phyloP scores from a whole-genome alignment of 2,329 filamentous ascomycete genomes.

The Ophiostoma pallidulum region DNA sequence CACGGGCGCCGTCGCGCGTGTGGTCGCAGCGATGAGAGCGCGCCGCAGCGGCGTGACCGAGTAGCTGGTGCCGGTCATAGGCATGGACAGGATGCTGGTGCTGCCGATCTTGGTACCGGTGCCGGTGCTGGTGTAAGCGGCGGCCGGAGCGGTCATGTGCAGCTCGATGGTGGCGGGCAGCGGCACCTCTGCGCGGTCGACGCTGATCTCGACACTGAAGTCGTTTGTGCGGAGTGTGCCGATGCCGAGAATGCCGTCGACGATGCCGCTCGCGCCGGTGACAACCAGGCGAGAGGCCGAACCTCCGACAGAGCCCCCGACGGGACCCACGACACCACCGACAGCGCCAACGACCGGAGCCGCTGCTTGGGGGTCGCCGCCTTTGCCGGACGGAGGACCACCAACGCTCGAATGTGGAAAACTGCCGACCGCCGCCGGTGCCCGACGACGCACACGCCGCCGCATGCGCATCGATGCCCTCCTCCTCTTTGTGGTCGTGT shows the following conservation, averaged over 20 bases:
- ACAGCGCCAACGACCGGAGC: too few relatives aligned
- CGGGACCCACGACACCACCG: too few relatives aligned
- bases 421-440: too few relatives aligned
- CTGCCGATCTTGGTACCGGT: constrained; percentile 21
- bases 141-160: constrained; percentile 8
- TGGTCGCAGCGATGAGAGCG: constrained; percentile 5
- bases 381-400: too few relatives aligned
- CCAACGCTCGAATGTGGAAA: too few relatives aligned
- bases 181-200: constrained; percentile 28
- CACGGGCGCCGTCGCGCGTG: neutral
- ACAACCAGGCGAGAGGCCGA: too few relatives aligned
- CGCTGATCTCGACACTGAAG: constrained; percentile 29
- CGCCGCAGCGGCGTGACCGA: constrained; percentile 25
- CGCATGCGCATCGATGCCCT: neutral
- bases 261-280: neutral
- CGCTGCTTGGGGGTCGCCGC: too few relatives aligned
- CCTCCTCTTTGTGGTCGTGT: neutral
- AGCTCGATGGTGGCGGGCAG: constrained; percentile 30
- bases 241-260: neutral
- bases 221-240: constrained; percentile 16
- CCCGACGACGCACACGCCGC: too few relatives aligned
- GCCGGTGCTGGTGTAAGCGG: neutral
- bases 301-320: too few relatives aligned
- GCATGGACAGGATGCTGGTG: constrained; percentile 30
- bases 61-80: constrained; percentile 24